phyloP scores from a whole-genome alignment of 2,329 filamentous ascomycete genomes.

The Fusarium robinianum region DNA sequence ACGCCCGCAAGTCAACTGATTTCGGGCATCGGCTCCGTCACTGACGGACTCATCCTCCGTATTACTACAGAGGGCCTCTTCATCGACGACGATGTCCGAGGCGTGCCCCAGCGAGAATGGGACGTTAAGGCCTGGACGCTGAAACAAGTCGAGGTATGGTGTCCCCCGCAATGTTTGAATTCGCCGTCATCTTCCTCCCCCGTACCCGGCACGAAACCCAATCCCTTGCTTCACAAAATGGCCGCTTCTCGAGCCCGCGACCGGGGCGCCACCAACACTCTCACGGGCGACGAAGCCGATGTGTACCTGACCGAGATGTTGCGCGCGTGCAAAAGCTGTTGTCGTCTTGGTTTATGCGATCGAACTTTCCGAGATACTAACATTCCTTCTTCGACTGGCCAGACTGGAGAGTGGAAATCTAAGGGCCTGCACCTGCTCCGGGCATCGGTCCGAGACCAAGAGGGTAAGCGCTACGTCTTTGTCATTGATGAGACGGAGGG shows the following conservation, averaged over 20 bases:
- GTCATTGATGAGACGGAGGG: conserved; percentile 66
- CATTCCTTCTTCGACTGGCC: conserved; percentile 45
- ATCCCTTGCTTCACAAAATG: conserved; percentile 54
- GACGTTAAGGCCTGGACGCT: conserved; percentile 98
- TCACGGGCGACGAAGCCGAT: conserved; percentile 69
- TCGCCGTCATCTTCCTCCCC: conserved; percentile 49
- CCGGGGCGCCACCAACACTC: conserved; percentile 54
- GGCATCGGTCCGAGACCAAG: conserved; percentile 67
- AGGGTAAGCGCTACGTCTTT: conserved; percentile 69
- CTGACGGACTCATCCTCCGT: conserved; percentile 87
- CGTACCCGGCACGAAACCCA: conserved; percentile 44
- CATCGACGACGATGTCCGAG: conserved; percentile 92
- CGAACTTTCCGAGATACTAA: conserved; percentile 51
- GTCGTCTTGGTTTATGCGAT: conserved; percentile 58
- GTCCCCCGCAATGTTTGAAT: conserved; percentile 65
- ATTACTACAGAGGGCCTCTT: conserved; percentile 95
- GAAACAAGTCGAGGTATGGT: conserved; percentile 89
- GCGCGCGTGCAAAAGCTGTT: conserved; percentile 67
- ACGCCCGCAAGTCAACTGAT: conserved; percentile 91
- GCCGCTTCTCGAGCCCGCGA: conserved; percentile 52
- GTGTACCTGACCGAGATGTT: conserved; percentile 66
- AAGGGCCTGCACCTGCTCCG: conserved; percentile 65
- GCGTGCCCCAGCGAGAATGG: conserved; percentile 95
- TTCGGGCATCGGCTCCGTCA: conserved; percentile 81
- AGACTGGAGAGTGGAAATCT: conserved; percentile 59